Evolutionary conservation across 345 rosid genomes (phyloP).

Genomic region (Geranium rotundifolium): DNA sequence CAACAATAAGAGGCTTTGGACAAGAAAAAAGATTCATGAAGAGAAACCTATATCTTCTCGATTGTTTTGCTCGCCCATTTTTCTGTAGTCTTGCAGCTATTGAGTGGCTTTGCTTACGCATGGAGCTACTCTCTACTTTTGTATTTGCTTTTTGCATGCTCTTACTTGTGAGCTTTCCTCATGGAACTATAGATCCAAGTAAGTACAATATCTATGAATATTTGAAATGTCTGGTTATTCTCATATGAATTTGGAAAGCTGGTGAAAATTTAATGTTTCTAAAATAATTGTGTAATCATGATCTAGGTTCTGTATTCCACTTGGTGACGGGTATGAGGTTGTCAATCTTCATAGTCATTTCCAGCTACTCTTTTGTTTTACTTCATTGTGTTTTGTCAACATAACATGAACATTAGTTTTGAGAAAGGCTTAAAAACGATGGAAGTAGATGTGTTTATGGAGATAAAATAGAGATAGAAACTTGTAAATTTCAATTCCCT

Average conservation of each 20-base stretch:
- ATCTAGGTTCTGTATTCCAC: too few relatives aligned
- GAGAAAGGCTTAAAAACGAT: neutral
- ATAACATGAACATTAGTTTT: too few relatives aligned
- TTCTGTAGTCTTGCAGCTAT: conserved; percentile 96
- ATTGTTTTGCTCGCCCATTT: conserved; percentile 97
- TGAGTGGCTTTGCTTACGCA: conserved; percentile 98
- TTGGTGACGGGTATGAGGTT: too few relatives aligned
- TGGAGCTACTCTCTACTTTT: conserved; percentile 94
- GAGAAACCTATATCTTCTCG: conserved; percentile 95
- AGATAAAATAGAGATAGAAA: neutral
- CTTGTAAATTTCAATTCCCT: neutral
- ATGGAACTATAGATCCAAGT: conserved; percentile 96
- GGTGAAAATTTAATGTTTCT: neutral
- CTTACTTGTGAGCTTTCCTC: conserved; percentile 93
- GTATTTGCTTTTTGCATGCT: conserved; percentile 98
- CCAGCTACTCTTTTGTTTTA: too few relatives aligned
- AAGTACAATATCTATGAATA: conserved; percentile 20
- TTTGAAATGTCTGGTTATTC: conserved; percentile 1
- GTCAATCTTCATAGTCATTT: too few relatives aligned
- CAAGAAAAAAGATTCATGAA: conserved; percentile 95
- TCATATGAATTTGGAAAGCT: neutral
- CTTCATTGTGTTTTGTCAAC: too few relatives aligned
- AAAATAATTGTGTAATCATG: neutral
- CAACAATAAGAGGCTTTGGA: conserved; percentile 97
- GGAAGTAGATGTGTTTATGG: neutral